Base-by-base conservation (phyloP, 2,329 filamentous ascomycete genomes). In the Bipolaris zeicola region DNA sequence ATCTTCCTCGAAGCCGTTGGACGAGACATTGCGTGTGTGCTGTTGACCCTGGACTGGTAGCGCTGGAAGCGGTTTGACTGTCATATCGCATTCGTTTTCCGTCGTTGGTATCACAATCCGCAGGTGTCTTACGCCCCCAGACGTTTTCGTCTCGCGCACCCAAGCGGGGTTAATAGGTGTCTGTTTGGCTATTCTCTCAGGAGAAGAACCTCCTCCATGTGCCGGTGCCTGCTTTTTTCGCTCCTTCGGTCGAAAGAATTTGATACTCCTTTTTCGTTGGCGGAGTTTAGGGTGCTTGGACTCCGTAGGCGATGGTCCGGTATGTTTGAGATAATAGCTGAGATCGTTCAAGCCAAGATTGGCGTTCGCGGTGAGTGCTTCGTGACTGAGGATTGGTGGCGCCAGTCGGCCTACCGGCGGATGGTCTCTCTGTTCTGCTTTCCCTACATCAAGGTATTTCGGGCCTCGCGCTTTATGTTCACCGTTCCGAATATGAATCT, bases 331-430 rank as follows among this genome's bases (percentile, higher is more conserved):
- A 31, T 67, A 74, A 48, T 54, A 71, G 37, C 62, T 66, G 31
- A 75, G 62, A 31, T 73, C 70, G 43, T 72, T 73, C 36, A 74
- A 43, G 1, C 65, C 57, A 26, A 72, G 49, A 6, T 68, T 53
- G 28, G 65, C 63, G 37, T 61, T 67, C 2, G 68, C 65, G 1
- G 68, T 70, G 31, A 73, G 62, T n/a, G 70, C 66, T 26, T 65
- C 65, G 26, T 75, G 70, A 26, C 66, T 63, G 20, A 70, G 66
- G n/a, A 75, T 73, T 7, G 67, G 69, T 45, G 72, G 72, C 24
- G 72, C 72, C 57, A 72, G 61, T 36, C 65, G 58, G 43, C 68
- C 67, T 18, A 66, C 39, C 16, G 57, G 59, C 3, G 66, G 52
- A n/a, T 64, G 66, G 8, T 61, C 68, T 22, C 58, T 58, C 49